Conservation (phyloP, 2,329 filamentous ascomycete genomes). For the Acrodontium crateriforme region DNA sequence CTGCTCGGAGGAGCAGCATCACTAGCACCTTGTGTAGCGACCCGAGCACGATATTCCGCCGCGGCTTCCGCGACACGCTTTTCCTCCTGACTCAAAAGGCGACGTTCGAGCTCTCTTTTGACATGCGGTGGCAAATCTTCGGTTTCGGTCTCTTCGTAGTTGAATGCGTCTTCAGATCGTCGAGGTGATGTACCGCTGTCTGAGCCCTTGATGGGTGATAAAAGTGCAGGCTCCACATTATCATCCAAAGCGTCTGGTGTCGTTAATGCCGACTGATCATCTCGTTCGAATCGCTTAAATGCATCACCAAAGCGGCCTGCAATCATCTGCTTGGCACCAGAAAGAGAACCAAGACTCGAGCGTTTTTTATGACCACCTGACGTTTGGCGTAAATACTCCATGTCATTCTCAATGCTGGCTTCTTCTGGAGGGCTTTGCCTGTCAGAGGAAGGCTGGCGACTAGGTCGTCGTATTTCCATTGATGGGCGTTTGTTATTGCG, state of each 20-base stretch:
- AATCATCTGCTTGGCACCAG: constrained; percentile 56
- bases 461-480: constrained; percentile 18
- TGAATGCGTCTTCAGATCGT: constrained; percentile 40
- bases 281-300: constrained; percentile 66
- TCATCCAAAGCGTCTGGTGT: constrained; percentile 9
- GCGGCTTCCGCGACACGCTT: constrained; percentile 76
- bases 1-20: constrained; percentile 41
- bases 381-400: constrained; percentile 68
- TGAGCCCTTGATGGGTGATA: constrained; percentile 56
- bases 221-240: constrained; percentile 20
- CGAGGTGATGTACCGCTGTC: constrained; percentile 54
- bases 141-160: constrained; percentile 45
- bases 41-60: constrained; percentile 68
- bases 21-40: constrained; percentile 48
- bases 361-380: constrained; percentile 58
- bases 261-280: constrained; percentile 5
- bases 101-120: constrained; percentile 75
- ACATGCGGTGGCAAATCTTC: constrained; percentile 74
- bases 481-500: constrained; percentile 17
- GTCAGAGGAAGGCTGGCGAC: constrained; percentile 16
- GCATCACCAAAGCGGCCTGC: constrained; percentile 84
- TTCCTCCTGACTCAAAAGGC: constrained; percentile 73
- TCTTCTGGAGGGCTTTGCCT: constrained; percentile 40
- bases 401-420: constrained; percentile 59
- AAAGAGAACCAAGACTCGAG: constrained; percentile 52